phyloP scores from a whole-genome alignment of 805 yeast genomes.

The Schizosaccharomyces cryophilus region DNA sequence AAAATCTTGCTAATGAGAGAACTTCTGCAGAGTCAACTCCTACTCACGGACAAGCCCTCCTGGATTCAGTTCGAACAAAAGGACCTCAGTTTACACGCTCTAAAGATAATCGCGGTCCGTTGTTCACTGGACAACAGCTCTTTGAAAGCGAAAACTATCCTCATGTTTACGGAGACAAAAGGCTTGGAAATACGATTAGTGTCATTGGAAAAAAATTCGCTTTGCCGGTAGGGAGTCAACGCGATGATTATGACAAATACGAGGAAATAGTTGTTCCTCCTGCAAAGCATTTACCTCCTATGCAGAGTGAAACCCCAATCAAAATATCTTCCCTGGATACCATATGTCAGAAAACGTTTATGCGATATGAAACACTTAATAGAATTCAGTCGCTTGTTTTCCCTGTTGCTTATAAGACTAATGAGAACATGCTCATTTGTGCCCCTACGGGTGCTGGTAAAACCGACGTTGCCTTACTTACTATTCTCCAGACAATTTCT shows the following conservation, averaged over 20 bases:
- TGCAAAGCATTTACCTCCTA: constrained; percentile 24
- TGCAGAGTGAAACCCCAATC: constrained; percentile 26
- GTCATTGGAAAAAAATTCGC: constrained; percentile 59
- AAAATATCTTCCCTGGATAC: constrained; percentile 41
- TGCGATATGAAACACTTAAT: constrained; percentile 51
- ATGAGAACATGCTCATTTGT: constrained; percentile 85
- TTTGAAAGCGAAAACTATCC: constrained; percentile 36
- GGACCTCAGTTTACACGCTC: not conserved
- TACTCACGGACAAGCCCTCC: not conserved
- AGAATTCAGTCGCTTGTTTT: constrained; percentile 75
- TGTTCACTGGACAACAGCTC: constrained; percentile 8
- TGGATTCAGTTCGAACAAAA: not conserved
- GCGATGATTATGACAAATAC: constrained; percentile 18
- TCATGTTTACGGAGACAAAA: constrained; percentile 57
- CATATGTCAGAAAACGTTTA: constrained; percentile 64
- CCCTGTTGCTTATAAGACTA: constrained; percentile 78
- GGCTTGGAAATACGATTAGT: constrained; percentile 43
- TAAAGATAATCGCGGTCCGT: not conserved
- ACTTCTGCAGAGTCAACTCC: not conserved
- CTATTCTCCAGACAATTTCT: constrained; percentile 55
- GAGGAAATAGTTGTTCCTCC: constrained; percentile 75
- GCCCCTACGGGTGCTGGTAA: constrained; percentile 98
- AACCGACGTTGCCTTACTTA: constrained; percentile 69
- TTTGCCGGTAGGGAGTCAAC: constrained; percentile 57
- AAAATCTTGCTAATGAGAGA: not conserved